Percentiles rank a stretch among this genome's conserved stretches.
These are phyloP conservation scores for Microglena sp. DNA, from an alignment of 139 green algal species.

Conservation along the genomic window DNA sequence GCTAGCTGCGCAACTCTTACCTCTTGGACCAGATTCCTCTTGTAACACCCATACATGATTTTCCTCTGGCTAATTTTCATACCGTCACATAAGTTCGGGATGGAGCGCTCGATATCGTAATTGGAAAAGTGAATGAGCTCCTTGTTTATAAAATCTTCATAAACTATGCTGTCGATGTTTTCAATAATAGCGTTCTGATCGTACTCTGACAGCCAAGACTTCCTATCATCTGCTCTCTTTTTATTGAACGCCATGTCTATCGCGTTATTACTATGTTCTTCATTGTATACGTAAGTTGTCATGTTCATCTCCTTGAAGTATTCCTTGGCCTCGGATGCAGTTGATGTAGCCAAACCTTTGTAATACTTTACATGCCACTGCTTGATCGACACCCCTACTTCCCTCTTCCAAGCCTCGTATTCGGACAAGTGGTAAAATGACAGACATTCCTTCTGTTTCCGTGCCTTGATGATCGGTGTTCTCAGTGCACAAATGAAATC, in stretches of 20 bases:
- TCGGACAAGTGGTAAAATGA: neutral
- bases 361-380: slow-evolving; percentile 20
- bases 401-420: neutral
- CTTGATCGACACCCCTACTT: neutral
- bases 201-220: slow-evolving; percentile 4
- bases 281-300: neutral
- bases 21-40: neutral
- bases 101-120: slow-evolving; percentile 8
- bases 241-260: slow-evolving; percentile 19
- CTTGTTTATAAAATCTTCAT: slow-evolving; percentile 15
- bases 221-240: slow-evolving; percentile 13
- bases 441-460: too few relatives aligned
- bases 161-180: neutral
- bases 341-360: slow-evolving; percentile 21
- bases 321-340: slow-evolving; percentile 1
- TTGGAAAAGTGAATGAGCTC: slow-evolving; percentile 19
- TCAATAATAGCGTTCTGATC: neutral
- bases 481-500: slow-evolving; percentile 14
- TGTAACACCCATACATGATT: slow-evolving; percentile 10
- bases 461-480: slow-evolving; percentile 23
- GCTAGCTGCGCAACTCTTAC: slow-evolving; percentile 15
- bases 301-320: slow-evolving; percentile 17
- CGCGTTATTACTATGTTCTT: neutral
- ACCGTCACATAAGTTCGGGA: slow-evolving; percentile 10
- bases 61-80: slow-evolving; percentile 16